Base-by-base conservation (phyloP, 140 eudicot genomes). In the Flaveria floridana region DNA sequence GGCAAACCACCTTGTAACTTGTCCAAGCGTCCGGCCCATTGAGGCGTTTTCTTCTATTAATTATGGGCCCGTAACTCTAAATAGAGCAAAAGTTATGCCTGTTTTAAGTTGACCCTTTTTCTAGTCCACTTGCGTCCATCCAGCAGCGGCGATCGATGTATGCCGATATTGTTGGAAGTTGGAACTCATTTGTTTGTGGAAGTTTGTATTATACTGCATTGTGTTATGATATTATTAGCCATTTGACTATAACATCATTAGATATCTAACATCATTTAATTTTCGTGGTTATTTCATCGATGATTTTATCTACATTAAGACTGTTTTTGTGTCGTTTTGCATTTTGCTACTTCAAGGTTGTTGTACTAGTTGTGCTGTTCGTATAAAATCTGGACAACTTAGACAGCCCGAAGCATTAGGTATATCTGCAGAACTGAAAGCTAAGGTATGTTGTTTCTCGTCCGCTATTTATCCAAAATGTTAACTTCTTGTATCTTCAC, bases 301-400 rank as follows among this genome's bases (percentile, higher is more conserved):
- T 18, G 21, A 18, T 28, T 13, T 63, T n/a, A 63, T 64, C 42
- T 75, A 9, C 34, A 23, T 15, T 37, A 57, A 47, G 70, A 39
- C 15, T 41, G 46, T 58, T 42, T 20, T 65, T 74, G 8, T 23
- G 2, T 20, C 34, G 4, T 34, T 46, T 25, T 42, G 26, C 65
- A 47, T 64, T 34, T 63, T 41, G 69, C 21, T 53, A 71, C 25
- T 61, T 73, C 3, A n/a, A 11, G 62, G 98, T 71, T 93, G 98
- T 83, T 93, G 98, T 80, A 93, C 98, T 63, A 90, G 98, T 63
- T 93, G 98, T 83, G 98, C 98, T 56, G 98, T 93, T 47, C 97
- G 98, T 75, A 86, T 93, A 71, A 93, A 93, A 81, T 93, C 98
- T 69, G 98, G 98, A 70, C 73, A 87, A 75, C 84, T 93, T 73